Evolutionary conservation across 805 yeast species (phyloP), one percentile per base, ranked within the genome.

Genomic region (Candida tibetensis): DNA sequence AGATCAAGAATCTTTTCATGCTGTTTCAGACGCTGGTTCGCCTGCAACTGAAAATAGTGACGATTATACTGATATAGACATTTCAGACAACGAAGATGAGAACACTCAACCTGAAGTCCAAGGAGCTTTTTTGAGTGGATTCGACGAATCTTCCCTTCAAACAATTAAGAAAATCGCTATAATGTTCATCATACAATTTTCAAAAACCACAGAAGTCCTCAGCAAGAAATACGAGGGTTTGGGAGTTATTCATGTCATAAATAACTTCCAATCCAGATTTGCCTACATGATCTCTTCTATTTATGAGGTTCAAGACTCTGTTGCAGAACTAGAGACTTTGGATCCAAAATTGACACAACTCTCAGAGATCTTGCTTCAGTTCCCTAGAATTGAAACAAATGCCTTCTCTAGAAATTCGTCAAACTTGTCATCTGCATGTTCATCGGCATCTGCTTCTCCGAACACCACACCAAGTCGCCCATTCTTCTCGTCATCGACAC

Each of bases 221-320:
- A 53, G 68, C 21, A 74, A 72, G 39, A 77, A 77, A 52, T 73
- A 76, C 48, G 64, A 73, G 26, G 64, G 62, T 21, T 52, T 75
- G 34, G 82, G 82, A 1, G 82, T 77, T 9, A 65, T 74, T n/a
- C 71, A 70, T 13, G 79, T 74, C 14, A 51, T 67, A 16, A 57
- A 57, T 42, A 60, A 59, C 46, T 62, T 56, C 48, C 50, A 46
- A 34, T 37, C 42, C 15, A 23, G 51, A 17, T 40, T 32, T 34
- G 39, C 41, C 31, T 45, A 35, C 36, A 39, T 43, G 25, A 52
- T 44, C 41, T 47, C 53, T 34, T 55, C 48, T 30, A 47, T 60
- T 17, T 47, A 56, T 36, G 60, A 60, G 28, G 51, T 53, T 39
- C 53, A 49, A 34, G 46, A 48, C 8, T 17, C 32, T 17, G 48